Evolutionary conservation across 2,329 filamentous ascomycete genomes (phyloP).

Genomic region (Trichoderma asperellum): DNA sequence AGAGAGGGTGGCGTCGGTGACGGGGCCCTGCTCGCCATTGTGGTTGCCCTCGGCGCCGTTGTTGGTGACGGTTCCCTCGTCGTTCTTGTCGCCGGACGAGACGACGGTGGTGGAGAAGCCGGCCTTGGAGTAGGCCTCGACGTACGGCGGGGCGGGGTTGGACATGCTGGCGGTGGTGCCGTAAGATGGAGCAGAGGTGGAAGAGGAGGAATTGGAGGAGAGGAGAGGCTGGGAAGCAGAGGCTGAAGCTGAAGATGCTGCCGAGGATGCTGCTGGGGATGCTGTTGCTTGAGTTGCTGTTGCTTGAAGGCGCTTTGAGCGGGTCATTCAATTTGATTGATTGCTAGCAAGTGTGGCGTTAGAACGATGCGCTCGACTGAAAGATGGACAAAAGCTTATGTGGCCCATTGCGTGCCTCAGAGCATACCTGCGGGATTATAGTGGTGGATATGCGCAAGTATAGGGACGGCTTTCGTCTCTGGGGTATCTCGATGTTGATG

Average conservation of each 20-base stretch:
- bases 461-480: background rate
- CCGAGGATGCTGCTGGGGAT: background rate
- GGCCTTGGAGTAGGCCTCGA: conserved; percentile 30
- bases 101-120: conserved; percentile 31
- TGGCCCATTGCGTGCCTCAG: background rate
- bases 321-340: conserved; percentile 12
- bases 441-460: background rate
- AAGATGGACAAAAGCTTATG: background rate
- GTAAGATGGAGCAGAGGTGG: background rate
- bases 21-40: conserved; percentile 27
- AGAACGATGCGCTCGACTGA: background rate
- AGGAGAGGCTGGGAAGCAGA: conserved; percentile 12
- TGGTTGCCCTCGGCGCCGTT: conserved; percentile 16
- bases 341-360: conserved; percentile 3
- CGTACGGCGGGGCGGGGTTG: background rate
- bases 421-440: background rate
- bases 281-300: conserved; percentile 12
- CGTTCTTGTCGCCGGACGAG: conserved; percentile 18
- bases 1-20: conserved; percentile 46
- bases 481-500: background rate
- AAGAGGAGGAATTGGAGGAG: background rate
- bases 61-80: background rate
- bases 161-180: conserved; percentile 16
- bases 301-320: conserved; percentile 5
- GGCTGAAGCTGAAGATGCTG: conserved; percentile 12